These are phyloP conservation scores for Aureobasidium mangrovei DNA, from an alignment of 2,329 filamentous ascomycete species.

Conservation along the genomic window DNA sequence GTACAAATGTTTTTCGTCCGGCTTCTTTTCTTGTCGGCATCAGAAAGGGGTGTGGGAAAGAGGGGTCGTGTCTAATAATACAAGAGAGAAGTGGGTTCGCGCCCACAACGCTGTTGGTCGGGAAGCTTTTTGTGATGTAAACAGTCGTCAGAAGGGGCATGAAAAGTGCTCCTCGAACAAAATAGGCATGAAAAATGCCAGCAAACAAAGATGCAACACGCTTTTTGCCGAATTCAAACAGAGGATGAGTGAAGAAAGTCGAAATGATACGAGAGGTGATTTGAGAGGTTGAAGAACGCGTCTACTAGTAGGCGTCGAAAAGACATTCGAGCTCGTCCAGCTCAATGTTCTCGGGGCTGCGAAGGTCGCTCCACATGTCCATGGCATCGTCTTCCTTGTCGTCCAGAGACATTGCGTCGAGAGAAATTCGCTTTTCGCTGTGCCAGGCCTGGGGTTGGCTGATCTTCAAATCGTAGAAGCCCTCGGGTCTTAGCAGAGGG, in stretches of 20 bases:
- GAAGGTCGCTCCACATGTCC: slow-evolving; percentile 31
- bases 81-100: background rate
- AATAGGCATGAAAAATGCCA: background rate
- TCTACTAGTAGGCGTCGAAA: slow-evolving; percentile 49
- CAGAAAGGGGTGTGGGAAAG: background rate
- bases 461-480: slow-evolving; percentile 12
- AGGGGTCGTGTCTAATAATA: slow-evolving; percentile 11
- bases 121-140: background rate
- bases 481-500: slow-evolving; percentile 34
- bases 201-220: slow-evolving; percentile 1
- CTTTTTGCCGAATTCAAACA: slow-evolving; percentile 10
- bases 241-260: background rate
- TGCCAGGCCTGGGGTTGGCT: slow-evolving; percentile 4
- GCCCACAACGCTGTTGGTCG: background rate
- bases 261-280: background rate
- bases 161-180: background rate
- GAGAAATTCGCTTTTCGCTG: slow-evolving; percentile 5
- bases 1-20: slow-evolving; percentile 10
- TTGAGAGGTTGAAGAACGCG: background rate
- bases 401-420: slow-evolving; percentile 18
- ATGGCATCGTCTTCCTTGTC: slow-evolving; percentile 22
- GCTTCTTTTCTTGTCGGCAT: slow-evolving; percentile 5
- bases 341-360: slow-evolving; percentile 79
- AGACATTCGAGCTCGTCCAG: slow-evolving; percentile 88
- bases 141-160: slow-evolving; percentile 3